Base-by-base conservation (phyloP, 2,329 filamentous ascomycete genomes). In the Talaromyces sp. region DNA sequence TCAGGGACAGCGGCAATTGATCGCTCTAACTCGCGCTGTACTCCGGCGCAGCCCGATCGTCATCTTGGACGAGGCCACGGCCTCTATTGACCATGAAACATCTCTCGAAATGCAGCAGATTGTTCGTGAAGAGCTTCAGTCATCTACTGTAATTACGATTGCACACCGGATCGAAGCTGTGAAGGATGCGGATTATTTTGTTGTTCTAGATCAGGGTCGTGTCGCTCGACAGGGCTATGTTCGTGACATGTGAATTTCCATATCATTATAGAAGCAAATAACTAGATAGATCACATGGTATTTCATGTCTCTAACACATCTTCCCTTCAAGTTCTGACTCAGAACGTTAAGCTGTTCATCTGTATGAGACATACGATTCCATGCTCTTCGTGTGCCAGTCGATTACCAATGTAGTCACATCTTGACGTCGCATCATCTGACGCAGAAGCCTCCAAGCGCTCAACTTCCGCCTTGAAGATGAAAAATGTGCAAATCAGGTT, bases 41-140 rank as follows among this genome's bases (percentile, higher is more conserved):
- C 68, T 88, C 42, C 70, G 85, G 8, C 71, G 81, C n/a, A 85
- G 82, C 52, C 73, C 82, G 0, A 80, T 88, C 56, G 75, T 88
- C 9, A 81, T 88, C 46, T 77, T 88, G 64, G 86, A 88, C 61
- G 86, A 88, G 62, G 85, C 85, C 2, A 87, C 85, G 2, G 84
- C 85, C 2, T 84, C 80, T 44, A 85, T 87, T 56, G 85, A 88
- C 65, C 76, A 79, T 47, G 82, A 86, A 56, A 87, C 84, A 1
- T 82, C 84, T 14, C 62, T 71, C n/a, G 70, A 73, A 37, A 72
- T 73, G 4, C 70, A 74, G 58, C 66, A 69, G 43, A 67, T 73
- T 7, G 58, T 73, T 3, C 52, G 70, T 3, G 68, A 72, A 44
- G 70, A 74, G 52, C 59, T 74, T 58, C 58, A 57, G 24, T 61